phyloP scores from a whole-genome alignment of 345 rosid species.

The Sisymbrium irio region DNA sequence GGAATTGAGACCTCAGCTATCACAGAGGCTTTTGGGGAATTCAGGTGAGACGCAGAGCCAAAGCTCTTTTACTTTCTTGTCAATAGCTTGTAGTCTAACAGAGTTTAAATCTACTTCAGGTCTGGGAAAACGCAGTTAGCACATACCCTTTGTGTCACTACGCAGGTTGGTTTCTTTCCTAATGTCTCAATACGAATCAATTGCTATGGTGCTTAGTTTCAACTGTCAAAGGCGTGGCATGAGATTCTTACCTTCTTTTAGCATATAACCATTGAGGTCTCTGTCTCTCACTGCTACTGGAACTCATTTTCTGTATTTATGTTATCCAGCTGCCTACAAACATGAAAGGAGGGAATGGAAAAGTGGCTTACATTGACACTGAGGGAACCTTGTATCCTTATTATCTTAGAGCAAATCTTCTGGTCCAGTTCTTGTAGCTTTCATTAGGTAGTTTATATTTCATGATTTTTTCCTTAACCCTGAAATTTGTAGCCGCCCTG shows the following conservation, averaged over 20 bases:
- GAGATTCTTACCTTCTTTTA: background rate
- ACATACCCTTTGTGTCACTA: conserved; percentile 77
- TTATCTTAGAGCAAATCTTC: background rate
- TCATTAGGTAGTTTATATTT: background rate
- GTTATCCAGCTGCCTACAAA: conserved; percentile 70
- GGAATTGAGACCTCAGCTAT: conserved; percentile 76
- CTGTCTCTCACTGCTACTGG: background rate
- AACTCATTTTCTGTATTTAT: background rate
- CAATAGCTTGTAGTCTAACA: background rate
- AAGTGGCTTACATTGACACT: conserved; percentile 87
- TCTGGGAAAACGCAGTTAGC: conserved; percentile 94
- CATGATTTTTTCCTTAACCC: conserved; percentile 38
- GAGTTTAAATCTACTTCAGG: conserved; percentile 38
- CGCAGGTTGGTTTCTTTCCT: conserved; percentile 58
- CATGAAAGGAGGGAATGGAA: conserved; percentile 90
- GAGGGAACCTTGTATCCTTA: conserved; percentile 90
- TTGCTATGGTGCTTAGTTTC: background rate
- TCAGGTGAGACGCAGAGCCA: conserved; percentile 49
- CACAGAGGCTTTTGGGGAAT: conserved; percentile 96
- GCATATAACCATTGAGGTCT: background rate
- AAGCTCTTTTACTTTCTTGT: conserved; percentile 1
- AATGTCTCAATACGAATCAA: background rate
- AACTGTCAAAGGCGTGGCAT: background rate
- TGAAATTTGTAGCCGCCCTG: conserved; percentile 64
- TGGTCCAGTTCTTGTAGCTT: conserved; percentile 3